Base-by-base conservation (phyloP, 345 rosid species). In the Rhodamnia argentea region DNA sequence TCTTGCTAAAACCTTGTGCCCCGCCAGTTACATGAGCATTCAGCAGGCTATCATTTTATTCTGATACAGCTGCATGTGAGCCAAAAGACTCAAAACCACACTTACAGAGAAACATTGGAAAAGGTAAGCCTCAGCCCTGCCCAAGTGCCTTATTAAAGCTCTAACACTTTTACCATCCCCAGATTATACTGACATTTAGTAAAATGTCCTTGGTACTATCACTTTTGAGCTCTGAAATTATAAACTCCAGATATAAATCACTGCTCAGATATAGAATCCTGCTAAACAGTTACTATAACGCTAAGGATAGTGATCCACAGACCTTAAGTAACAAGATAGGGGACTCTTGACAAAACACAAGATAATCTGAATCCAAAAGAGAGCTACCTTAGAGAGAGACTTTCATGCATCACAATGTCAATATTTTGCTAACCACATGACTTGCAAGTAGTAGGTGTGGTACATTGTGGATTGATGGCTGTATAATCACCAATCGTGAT, bases 401-500 rank as follows among this genome's bases (percentile, higher is more conserved):
- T 70, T 70, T 70, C 32, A 4, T 32, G 47, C 47, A 32, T 70
- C 78, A 5, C 13, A 70, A 2, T 70, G 9, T 22, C 47, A 70
- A 70, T 37, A 70, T 32, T 0, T 32, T 70, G 78, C 78, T 10
- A 32, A 32, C 47, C 42, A 37, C 78, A 37, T 47, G 78, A 70
- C 47, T 70, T 37, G 47, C 47, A 70, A 37, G 78, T 0, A 32
- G 2, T 32, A 70, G 7, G 1, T 0, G 0, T 18, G 0, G 12
- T 70, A 70, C 5, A 32, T 70, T 32, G 18, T 18, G 47, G 78
- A 70, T 70, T 18, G 11, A 70, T 70, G 78, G 47, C 1, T 20
- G 1, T 0, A 70, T 18, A 70, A 70, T 70, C 78, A 37, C 0
- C 47, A 70, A 37, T 5, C 47, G 32, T 70, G 47, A 70, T 70